phyloP scores from a whole-genome alignment of 805 yeast species.

The Jamesozyma rosinii region DNA sequence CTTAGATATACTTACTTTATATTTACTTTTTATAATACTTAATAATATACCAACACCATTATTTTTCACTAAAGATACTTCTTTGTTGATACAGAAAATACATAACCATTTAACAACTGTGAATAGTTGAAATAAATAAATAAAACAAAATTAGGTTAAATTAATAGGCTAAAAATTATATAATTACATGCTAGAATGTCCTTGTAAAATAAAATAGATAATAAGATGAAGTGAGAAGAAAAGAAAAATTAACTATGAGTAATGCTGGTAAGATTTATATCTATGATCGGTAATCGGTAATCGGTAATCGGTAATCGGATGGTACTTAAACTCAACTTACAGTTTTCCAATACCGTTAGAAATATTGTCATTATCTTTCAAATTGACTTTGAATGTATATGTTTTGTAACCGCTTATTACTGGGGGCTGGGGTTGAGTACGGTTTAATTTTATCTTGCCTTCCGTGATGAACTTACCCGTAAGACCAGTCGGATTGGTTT shows the following conservation, averaged over 20 bases:
- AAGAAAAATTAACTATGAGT: too few species aligned
- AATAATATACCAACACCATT: background rate
- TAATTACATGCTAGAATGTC: background rate
- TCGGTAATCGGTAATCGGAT: too few species aligned
- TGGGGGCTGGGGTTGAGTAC: constrained; percentile 6
- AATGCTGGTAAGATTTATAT: too few species aligned
- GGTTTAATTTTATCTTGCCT: constrained; percentile 8
- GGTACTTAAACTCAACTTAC: background rate
- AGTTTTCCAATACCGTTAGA: background rate
- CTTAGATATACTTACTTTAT: background rate
- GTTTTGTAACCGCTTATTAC: constrained; percentile 13
- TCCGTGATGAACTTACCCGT: constrained; percentile 10
- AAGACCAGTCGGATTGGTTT: background rate
- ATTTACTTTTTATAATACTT: background rate
- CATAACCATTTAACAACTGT: too few species aligned
- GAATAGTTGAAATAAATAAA: too few species aligned
- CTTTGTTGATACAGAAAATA: too few species aligned
- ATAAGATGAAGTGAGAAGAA: too few species aligned
- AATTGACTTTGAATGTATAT: constrained; percentile 18
- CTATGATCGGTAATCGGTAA: too few species aligned
- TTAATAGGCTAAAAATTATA: too few species aligned
- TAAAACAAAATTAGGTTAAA: too few species aligned
- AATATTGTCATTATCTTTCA: constrained; percentile 6
- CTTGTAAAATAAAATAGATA: background rate
- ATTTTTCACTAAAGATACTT: too few species aligned